Base-by-base conservation (phyloP, 441 rosid species). In the Adansonia madagascariensis region DNA sequence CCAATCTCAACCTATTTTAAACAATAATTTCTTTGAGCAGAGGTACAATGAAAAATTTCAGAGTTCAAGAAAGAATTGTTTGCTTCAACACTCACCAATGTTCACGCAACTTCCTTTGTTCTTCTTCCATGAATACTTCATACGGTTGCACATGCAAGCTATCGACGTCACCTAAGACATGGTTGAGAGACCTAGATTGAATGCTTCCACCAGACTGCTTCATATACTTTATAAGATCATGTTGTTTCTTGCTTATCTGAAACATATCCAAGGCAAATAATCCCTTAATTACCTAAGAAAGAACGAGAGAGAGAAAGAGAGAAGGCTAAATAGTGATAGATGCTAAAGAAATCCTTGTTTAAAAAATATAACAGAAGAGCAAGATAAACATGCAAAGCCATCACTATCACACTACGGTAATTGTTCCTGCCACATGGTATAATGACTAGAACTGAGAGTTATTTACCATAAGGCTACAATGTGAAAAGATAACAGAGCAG, bases 211-310 rank as follows among this genome's bases (percentile, higher is more conserved):
- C 95, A 84, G 97, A 88, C 77, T 88, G 91, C 82, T 93, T 93
- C 98, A 94, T 89, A 83, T 83, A 87, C 91, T 91, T 93, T 71
- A 95, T 92, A 85, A 93, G 88, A 81, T 92, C 86, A 85, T 88
- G 93, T 82, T 94, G 98, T 87, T 89, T 93, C 92, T 92, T 97
- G 92, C 97, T 97, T 84, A 97, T 92, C 98, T 97, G 89, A 75
- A 78, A 89, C 52, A 83, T 57, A 74, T 18, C 65, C 75, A 75
- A 74, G 80, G 79, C 24, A 75, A 77, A 59, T 41, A 46, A 73
- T 74, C 69, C 80, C 50, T 66, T 76, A 76, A 74, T 73, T 15
- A 75, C 46, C 71, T 71, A 31, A 24, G 44, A 77, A 12, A 63
- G 20, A 49, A 57, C 15, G 6, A n/a, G 3, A 12, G 35, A 56